These are phyloP conservation scores for Penicillium paneum DNA, from an alignment of 2,329 filamentous ascomycete species.

Conservation along the genomic window DNA sequence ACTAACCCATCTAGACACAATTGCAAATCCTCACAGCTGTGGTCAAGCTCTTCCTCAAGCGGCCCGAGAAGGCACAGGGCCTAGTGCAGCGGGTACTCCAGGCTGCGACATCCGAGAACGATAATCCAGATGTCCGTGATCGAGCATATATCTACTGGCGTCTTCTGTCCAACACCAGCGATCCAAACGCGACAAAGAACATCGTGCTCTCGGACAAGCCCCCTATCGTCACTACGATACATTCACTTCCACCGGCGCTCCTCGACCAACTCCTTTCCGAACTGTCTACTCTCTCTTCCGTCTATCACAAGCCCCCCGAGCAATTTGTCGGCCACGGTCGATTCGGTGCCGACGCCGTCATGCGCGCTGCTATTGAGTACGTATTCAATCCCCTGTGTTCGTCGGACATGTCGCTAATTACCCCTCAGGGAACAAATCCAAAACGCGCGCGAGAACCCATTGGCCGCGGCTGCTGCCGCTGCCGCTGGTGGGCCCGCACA, in stretches of 20 bases:
- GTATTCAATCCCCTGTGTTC: constrained; percentile 21
- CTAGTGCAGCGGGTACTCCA: constrained; percentile 94
- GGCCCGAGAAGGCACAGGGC: constrained; percentile 84
- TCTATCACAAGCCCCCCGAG: constrained; percentile 97
- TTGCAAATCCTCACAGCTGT: constrained; percentile 95
- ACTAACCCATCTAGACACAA: constrained; percentile 67
- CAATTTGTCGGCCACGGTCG: constrained; percentile 96
- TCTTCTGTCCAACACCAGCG: constrained; percentile 73
- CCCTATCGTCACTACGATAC: constrained; percentile 90
- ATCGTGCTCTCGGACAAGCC: constrained; percentile 93
- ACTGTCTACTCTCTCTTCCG: constrained; percentile 89
- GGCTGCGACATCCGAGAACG: constrained; percentile 86
- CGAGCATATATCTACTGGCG: constrained; percentile 98
- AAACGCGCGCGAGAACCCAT: constrained; percentile 88
- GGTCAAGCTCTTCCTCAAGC: constrained; percentile 96
- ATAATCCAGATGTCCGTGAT: constrained; percentile 96
- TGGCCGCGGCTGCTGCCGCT: constrained; percentile 73
- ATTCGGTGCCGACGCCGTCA: constrained; percentile 89
- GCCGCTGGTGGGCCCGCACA: constrained; percentile 51
- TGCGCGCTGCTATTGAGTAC: constrained; percentile 85
- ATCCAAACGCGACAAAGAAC: constrained; percentile 85
- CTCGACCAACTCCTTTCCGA: constrained; percentile 88
- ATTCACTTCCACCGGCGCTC: constrained; percentile 75
- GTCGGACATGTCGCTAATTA: constrained; percentile 18
- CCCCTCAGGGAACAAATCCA: constrained; percentile 71